These are phyloP conservation scores for Berberis thunbergii DNA, from an alignment of 164 flowering plant species.

Conservation along the genomic window DNA sequence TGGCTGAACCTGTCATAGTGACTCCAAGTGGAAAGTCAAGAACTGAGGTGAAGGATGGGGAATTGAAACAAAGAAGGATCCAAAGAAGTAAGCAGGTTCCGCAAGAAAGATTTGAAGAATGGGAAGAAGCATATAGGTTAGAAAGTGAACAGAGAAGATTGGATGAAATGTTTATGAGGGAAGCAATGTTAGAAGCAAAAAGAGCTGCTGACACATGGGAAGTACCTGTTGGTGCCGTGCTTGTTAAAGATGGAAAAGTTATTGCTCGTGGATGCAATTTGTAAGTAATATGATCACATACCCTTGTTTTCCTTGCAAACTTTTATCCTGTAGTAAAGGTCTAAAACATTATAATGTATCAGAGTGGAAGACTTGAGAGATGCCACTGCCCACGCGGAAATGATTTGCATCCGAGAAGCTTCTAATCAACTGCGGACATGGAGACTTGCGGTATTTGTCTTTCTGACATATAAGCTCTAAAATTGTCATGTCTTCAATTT, in stretches of 20 bases:
- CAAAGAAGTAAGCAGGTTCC: constrained; percentile 51
- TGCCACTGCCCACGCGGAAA: constrained; percentile 95
- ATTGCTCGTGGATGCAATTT: constrained; percentile 90
- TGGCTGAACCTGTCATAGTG: constrained; percentile 13
- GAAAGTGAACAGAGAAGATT: constrained; percentile 65
- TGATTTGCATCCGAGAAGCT: constrained; percentile 90
- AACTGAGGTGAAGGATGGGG: constrained; percentile 29
- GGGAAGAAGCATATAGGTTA: constrained; percentile 81
- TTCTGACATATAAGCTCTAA: constrained; percentile 2
- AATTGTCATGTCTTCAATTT: not conserved
- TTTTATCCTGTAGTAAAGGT: constrained; percentile 1
- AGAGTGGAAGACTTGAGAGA: constrained; percentile 92
- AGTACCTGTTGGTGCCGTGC: constrained; percentile 96
- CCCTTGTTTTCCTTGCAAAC: not conserved
- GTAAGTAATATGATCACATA: constrained; percentile 40
- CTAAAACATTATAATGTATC: constrained; percentile 13
- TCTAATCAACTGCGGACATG: constrained; percentile 68
- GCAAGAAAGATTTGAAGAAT: constrained; percentile 79
- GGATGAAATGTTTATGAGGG: constrained; percentile 92
- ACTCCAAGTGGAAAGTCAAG: constrained; percentile 20
- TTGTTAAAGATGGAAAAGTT: constrained; percentile 77
- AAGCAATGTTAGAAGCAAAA: constrained; percentile 80
- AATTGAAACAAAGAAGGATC: constrained; percentile 49
- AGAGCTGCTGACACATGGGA: constrained; percentile 95
- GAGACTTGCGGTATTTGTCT: constrained; percentile 72